phyloP scores from a whole-genome alignment of 192 early-diverging fungal genomes.

The Entrophospora sp. region DNA sequence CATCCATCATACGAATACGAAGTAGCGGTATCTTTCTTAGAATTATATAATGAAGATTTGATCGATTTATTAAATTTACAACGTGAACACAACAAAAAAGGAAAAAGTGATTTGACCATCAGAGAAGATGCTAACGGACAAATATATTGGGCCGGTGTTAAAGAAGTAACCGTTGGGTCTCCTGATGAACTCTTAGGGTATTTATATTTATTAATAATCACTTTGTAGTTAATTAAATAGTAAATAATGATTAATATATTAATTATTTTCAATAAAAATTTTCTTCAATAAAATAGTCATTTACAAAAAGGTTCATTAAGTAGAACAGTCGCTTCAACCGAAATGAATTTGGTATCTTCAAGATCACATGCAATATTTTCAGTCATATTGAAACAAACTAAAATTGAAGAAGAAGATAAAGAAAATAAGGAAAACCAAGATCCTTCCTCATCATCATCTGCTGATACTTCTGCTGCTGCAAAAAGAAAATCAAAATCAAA shows the following conservation, averaged over 20 bases:
- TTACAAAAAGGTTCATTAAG: slow-evolving; percentile 44
- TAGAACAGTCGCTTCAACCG: slow-evolving; percentile 79
- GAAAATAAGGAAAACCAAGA: slow-evolving; percentile 17
- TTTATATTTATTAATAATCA: neutral
- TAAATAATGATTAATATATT: neutral
- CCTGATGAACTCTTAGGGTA: slow-evolving; percentile 59
- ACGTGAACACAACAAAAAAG: slow-evolving; percentile 21
- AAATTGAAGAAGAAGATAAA: slow-evolving; percentile 29
- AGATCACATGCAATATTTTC: slow-evolving; percentile 96
- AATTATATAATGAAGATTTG: slow-evolving; percentile 96
- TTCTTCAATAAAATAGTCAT: slow-evolving; percentile 38
- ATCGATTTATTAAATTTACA: slow-evolving; percentile 67
- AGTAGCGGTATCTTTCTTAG: slow-evolving; percentile 76
- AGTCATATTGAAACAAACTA: slow-evolving; percentile 72
- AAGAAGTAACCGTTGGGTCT: slow-evolving; percentile 59
- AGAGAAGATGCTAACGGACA: slow-evolving; percentile 81
- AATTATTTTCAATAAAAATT: neutral
- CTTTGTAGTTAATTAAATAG: too few relatives aligned
- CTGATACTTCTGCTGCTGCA: slow-evolving; percentile 17
- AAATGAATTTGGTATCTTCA: slow-evolving; percentile 90
- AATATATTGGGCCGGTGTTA: slow-evolving; percentile 77
- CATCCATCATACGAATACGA: slow-evolving; percentile 36
- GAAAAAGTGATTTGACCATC: slow-evolving; percentile 39
- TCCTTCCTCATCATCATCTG: too few relatives aligned
- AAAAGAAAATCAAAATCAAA: slow-evolving; percentile 17